Evolutionary conservation across 352 stramenopile genomes (phyloP), one percentile per base, ranked within the genome.

Genomic region (Phytophthora megakarya): DNA sequence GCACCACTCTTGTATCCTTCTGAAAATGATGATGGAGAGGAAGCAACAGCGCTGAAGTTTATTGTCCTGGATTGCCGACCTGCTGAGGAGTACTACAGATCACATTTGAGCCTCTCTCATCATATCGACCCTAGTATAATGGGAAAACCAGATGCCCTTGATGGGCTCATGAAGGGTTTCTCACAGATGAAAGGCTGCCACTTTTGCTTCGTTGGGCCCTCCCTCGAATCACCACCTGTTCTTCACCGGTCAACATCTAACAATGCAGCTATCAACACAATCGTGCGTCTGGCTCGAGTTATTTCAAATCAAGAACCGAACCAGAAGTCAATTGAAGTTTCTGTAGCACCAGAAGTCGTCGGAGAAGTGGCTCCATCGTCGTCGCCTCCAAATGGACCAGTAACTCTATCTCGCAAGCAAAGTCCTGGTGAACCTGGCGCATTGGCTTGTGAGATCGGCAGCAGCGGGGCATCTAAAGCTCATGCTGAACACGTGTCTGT

Each of bases 101-200:
- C 75, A 22, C 86, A 96, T 50, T 61, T 96, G 21, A 93, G 76
- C 38, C 71, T 94, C 16, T 96, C 88, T 40, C 92, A 95, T 61
- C 85, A 96, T 51, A 90, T 96, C 10, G 86, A 95, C 46, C 88
- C 88, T 33, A 85, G 86, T 15, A 74, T 95, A 18, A 79, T 90
- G 21, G 70, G 68, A 11, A 87, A 74, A 30, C 85, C 88, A 5
- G 86, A 95, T 45, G 85, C 77, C 9, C 62, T 96, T 15, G 75
- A 83, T 18, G 75, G 83, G 25, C 72, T 96, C 10, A 79, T 96
- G 61, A 89, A 94, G 44, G 86, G 84, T 0, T 95, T 96, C 35
- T 72, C 71, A 23, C 70, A 78, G 5, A 96, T 96, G 86, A 95
- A 96, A 78, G 86, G 88, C 1, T 95, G 85, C 44, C 88, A 96